Base-by-base conservation (phyloP, 176 grass and related monocot genomes). In the Alopecurus myosuroides region DNA sequence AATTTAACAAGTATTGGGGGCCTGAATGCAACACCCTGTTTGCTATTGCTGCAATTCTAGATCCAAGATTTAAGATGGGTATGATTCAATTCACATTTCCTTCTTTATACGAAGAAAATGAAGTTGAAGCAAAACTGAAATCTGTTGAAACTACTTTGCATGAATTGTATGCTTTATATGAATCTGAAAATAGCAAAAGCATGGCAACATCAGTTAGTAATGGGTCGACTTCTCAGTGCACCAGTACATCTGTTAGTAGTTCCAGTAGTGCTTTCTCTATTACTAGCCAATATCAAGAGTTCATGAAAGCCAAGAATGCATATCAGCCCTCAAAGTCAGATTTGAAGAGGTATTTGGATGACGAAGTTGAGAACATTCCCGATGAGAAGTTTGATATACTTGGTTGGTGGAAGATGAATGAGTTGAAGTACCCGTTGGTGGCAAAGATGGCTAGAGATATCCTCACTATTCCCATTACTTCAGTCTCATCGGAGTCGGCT, bases 61-160 rank as follows among this genome's bases (percentile, higher is more conserved):
- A 76, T 18, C 73, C 48, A 34, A 51, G 8, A 7, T 34, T 11
- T 20, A 76, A 76, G 46, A 76, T 76, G 46, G 46, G 18, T 12
- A 76, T 76, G 73, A 76, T 76, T 13, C 30, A 76, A 15, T 53
- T 52, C 46, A 76, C 46, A 76, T 53, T 76, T 53, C 46, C 46
- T 17, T 64, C 50, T 52, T 52, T 52, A 22, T 52, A 22, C 18
- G 1, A 4, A 20, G 50, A 52, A 52, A 51, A 18, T 51, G 49
- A 52, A 52, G 6, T 22, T 22, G 50, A 0, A 22, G 50, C 1
- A 7, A 52, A 52, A 52, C 50, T 52, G 50, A 44, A 44, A 12
- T 10, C 5, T 1, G 42, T 44, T 44, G 42, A 44, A 3, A 44
- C 42, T 12, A 18, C 26, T 14, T 78, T 74, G 14, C 20, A 62